A percentile compares a stretch with the other conserved stretches of the same genome.
phyloP scores from a whole-genome alignment of 106 monocot genomes.

The Allium sativum region DNA sequence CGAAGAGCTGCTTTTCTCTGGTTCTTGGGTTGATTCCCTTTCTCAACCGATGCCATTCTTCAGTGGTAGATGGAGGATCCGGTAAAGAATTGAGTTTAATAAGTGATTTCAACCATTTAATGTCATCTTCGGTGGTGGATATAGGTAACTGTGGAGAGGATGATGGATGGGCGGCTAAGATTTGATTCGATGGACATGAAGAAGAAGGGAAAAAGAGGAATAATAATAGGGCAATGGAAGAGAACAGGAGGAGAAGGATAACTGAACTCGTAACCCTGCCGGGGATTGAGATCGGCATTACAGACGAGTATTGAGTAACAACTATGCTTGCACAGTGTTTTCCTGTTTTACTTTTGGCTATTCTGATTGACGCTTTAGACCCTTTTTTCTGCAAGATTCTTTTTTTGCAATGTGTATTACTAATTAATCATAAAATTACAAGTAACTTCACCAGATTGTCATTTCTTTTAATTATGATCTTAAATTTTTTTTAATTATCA shows the following conservation, averaged over 20 bases:
- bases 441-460: too few relatives aligned
- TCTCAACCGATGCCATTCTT: conserved; percentile 37
- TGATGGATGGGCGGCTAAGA: not conserved
- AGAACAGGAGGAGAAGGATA: conserved; percentile 16
- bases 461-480: too few relatives aligned
- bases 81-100: conserved; percentile 27
- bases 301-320: not conserved
- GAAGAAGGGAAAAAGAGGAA: conserved; percentile 16
- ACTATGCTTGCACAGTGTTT: too few relatives aligned
- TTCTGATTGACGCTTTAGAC: too few relatives aligned
- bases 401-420: too few relatives aligned
- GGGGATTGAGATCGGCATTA: not conserved
- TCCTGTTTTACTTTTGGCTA: too few relatives aligned
- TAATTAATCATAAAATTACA: too few relatives aligned
- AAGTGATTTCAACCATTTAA: conserved; percentile 47
- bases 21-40: conserved; percentile 72
- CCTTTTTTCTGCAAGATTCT: too few relatives aligned
- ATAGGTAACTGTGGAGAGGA: conserved; percentile 1
- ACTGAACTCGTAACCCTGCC: conserved; percentile 16
- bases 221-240: conserved; percentile 13
- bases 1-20: conserved; percentile 45
- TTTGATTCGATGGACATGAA: not conserved
- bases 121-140: conserved; percentile 28
- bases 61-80: conserved; percentile 29
- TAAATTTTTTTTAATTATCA: too few relatives aligned